These are phyloP conservation scores for Zopfia rhizophila DNA, from an alignment of 2,329 filamentous ascomycete genomes.

Conservation along the genomic window DNA sequence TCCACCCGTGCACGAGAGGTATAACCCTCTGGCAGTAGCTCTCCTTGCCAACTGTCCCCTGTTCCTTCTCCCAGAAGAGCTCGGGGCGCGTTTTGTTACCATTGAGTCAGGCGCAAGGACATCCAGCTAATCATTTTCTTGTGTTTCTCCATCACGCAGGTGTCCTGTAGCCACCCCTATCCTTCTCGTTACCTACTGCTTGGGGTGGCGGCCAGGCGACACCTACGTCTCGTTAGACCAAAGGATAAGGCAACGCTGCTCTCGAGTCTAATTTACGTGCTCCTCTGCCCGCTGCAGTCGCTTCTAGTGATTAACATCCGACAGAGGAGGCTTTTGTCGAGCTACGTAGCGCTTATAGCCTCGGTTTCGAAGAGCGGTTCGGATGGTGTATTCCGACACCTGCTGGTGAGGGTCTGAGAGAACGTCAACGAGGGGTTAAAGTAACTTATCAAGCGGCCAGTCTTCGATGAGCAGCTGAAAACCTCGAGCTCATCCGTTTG, in stretches of 20 bases:
- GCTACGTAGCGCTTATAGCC: constrained; percentile 7
- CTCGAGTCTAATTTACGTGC: constrained; percentile 4
- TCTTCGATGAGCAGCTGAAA: too few relatives aligned
- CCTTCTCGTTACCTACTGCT: constrained; percentile 6
- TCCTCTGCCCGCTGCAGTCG: neutral
- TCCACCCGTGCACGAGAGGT: constrained; percentile 18
- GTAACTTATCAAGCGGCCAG: too few relatives aligned
- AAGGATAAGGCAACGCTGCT: constrained; percentile 6
- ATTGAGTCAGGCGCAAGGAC: constrained; percentile 3
- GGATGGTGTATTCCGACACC: constrained; percentile 6
- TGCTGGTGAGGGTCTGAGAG: too few relatives aligned
- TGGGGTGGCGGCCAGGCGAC: neutral
- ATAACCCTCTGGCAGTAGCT: constrained; percentile 16
- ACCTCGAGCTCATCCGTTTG: too few relatives aligned
- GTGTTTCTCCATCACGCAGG: constrained; percentile 1
- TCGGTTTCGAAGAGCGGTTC: neutral
- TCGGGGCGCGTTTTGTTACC: constrained; percentile 6
- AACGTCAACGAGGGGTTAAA: too few relatives aligned
- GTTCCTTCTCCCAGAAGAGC: constrained; percentile 24
- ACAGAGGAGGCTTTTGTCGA: constrained; percentile 4
- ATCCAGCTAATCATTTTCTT: constrained; percentile 1
- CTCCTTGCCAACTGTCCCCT: constrained; percentile 14
- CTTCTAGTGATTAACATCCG: neutral
- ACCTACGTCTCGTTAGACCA: constrained; percentile 11
- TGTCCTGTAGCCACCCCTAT: constrained; percentile 2